Conservation (phyloP, 2,329 filamentous ascomycete species). For the Akanthomyces uredinophilus region DNA sequence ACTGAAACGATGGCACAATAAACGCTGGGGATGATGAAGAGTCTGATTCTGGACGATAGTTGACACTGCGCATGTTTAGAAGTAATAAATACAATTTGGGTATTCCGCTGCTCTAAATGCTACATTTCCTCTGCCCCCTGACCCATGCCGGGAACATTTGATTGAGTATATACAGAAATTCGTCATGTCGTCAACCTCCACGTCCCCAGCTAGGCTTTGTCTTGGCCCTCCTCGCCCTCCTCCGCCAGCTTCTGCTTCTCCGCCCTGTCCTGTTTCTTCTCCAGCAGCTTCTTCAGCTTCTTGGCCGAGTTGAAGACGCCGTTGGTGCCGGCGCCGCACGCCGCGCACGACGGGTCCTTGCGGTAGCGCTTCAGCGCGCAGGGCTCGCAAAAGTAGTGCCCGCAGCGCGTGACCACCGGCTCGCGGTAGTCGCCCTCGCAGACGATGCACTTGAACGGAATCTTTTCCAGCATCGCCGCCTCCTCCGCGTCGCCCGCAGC, state of each 20-base stretch:
- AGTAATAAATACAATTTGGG: not conserved
- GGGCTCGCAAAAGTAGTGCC: conserved; percentile 91
- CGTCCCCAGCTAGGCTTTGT: not conserved
- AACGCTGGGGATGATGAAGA: not conserved
- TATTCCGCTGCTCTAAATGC: conserved; percentile 7
- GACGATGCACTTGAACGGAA: conserved; percentile 85
- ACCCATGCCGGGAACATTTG: not conserved
- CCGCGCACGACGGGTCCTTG: conserved; percentile 80
- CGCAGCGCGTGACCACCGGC: conserved; percentile 83
- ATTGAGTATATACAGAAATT: not conserved
- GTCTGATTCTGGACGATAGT: not conserved
- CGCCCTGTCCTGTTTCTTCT: conserved; percentile 61
- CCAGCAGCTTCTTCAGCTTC: conserved; percentile 73
- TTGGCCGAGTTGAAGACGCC: conserved; percentile 89
- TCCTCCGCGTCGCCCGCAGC: conserved; percentile 57
- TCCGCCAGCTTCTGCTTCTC: conserved; percentile 52
- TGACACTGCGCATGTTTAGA: not conserved
- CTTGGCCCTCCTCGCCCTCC: conserved; percentile 40
- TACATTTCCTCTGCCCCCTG: not conserved
- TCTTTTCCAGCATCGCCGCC: conserved; percentile 69
- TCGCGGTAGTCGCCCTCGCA: conserved; percentile 73
- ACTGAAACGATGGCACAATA: not conserved
- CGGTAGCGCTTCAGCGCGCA: conserved; percentile 85
- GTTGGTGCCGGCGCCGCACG: conserved; percentile 77
- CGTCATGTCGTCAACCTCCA: not conserved